Evolutionary conservation across 768 basidiomycete genomes (phyloP), one percentile per base, ranked within the genome.

Genomic region (Astraeus odoratus): DNA sequence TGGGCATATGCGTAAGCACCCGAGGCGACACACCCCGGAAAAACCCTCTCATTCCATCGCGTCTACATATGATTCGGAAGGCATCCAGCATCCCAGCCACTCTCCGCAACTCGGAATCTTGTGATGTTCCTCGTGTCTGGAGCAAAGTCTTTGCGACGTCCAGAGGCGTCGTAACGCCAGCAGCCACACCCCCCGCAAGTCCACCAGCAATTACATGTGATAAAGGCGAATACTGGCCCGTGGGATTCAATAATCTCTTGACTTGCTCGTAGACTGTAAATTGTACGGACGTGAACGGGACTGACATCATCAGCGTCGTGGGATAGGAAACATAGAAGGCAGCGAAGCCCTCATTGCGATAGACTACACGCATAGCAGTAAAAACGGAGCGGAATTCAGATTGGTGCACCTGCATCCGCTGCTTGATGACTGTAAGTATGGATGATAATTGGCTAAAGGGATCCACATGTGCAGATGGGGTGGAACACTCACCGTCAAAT

Each of bases 301-400:
- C 87, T 36, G 90, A 84, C 75, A 99, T 98, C 52, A 80, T 89
- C 56, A 99, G 74, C 4, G 96, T 99, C 13, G 96, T 99, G 18
- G 96, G 96, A 67, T 99, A 99, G 4, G 96, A 99, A 47, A 99
- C 81, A 67, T 97, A 99, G 74, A 99, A 98, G 8, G 96, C 96
- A 29, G 68, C 56, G 37, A 96, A 62, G 30, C 96, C 96, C 67
- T 99, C 96, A 27, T 69, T 80, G 35, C 67, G 76, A 67, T 91
- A 92, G 42, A 99, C 86, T 10, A 83, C 81, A 19, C 76, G 76
- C 46, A 93, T 90, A 54, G 92, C 93, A n/a, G 80, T 77, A 52
- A 83, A 68, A 34, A 94, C 89, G 29, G 88, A 90, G 36, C 84
- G 84, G 66, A 91, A 93, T 63, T 86, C 74, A 3, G 96, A 98